Evolutionary conservation across 2,329 filamentous ascomycete species (phyloP), one percentile per base, ranked within the genome.

Genomic region (Botrytis cinerea): DNA sequence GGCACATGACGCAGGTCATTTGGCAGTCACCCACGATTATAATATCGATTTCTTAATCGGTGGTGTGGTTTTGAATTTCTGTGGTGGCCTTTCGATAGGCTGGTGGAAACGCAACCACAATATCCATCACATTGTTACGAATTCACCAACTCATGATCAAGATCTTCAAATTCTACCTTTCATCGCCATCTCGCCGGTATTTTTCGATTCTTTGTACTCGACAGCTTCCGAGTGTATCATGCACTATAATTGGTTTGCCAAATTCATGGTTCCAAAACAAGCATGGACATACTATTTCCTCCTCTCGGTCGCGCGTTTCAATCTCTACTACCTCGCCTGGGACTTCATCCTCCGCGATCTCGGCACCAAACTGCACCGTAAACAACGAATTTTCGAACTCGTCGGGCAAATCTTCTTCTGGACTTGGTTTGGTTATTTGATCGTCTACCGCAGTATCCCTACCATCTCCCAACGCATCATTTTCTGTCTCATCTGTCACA

Each of bases 101-200:
- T 99, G 96, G 96, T 99, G 96, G 95, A 98, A 98, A 83, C 88
- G 90, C 75, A 98, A 91, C 81, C 95, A 98, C 83, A 98, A 98
- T 80, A 94, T 98, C 12, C 95, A 98, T 81, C 95, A 98, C 80
- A 94, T 98, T 78, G 92, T 98, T 70, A 98, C 96, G 22, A 98
- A 98, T 82, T 92, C 92, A 57, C 93, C 95, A 20, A 95, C 98
- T 82, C 95, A 98, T 81, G 95, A 98, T 81, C 95, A 95, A 0
- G 95, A 98, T 81, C 98, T 98, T 78, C 90, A 95, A 81, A 92
- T 97, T 81, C 89, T 97, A 82, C 95, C 95, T 4, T 91, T 97
- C 81, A 94, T 98, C 81, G 93, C 94, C 74, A 89, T 96, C 43
- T 94, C 93, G 2, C 94, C 97, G 78, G 90, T 93, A 35, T 92